Evolutionary conservation across 257 asterid species (phyloP).

Genomic region (Scutellaria galericulata): DNA sequence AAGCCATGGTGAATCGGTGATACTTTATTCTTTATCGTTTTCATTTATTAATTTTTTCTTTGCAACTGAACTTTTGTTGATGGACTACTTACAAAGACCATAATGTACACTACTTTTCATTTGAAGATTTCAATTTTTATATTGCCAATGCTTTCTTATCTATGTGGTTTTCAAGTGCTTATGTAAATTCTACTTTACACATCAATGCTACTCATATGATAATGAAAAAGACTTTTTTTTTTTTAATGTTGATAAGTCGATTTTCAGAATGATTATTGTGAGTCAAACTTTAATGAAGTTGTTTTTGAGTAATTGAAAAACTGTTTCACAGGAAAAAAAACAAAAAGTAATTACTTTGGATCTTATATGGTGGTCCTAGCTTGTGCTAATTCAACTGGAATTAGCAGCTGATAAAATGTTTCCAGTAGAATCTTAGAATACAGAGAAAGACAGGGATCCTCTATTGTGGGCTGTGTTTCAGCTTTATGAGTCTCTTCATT

Average conservation of each 20-base stretch:
- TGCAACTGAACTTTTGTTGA: not conserved
- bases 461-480: too few species aligned
- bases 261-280: not conserved
- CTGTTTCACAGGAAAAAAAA: not conserved
- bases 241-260: not conserved
- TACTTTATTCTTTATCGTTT: not conserved
- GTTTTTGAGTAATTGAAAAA: not conserved
- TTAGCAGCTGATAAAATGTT: constrained; percentile 9
- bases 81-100: not conserved
- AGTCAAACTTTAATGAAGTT: constrained; percentile 3
- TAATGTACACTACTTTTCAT: constrained; percentile 1
- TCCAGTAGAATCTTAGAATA: not conserved
- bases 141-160: not conserved
- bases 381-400: constrained; percentile 1
- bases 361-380: not conserved
- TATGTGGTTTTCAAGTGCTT: not conserved
- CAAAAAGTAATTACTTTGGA: not conserved
- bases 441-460: too few species aligned
- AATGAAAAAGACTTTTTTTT: not conserved
- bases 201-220: not conserved
- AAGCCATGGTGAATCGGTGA: not conserved
- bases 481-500: too few species aligned
- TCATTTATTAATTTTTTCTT: not conserved
- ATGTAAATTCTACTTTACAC: not conserved
- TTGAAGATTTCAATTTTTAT: constrained; percentile 7